phyloP scores from a whole-genome alignment of 495 filamentous ascomycete genomes.

The Hypoxylon cercidicola region DNA sequence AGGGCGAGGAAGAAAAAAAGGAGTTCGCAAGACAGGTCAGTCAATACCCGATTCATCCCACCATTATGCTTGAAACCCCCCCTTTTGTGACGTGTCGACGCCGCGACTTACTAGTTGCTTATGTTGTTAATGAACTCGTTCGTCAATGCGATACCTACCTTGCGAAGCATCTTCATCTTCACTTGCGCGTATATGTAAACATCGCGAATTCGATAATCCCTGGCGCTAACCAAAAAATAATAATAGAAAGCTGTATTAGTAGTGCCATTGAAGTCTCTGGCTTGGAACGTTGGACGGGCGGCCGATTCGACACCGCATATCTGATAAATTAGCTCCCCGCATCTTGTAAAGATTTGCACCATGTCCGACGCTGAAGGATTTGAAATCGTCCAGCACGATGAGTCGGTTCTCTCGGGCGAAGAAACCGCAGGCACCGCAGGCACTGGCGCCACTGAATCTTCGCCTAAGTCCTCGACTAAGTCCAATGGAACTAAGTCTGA shows the following conservation, averaged over 20 bases:
- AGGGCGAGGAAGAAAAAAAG: conserved; percentile 26
- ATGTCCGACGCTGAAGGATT: conserved; percentile 59
- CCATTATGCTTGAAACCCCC: conserved; percentile 33
- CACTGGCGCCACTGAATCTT: conserved; percentile 42
- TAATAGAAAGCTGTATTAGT: conserved; percentile 19
- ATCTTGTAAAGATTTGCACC: conserved; percentile 30
- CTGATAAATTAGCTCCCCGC: conserved; percentile 9
- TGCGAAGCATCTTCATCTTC: conserved; percentile 19
- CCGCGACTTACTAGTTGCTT: conserved; percentile 36
- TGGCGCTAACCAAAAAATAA: conserved; percentile 22
- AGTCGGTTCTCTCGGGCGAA: conserved; percentile 48
- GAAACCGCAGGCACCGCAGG: conserved; percentile 42
- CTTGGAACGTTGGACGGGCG: conserved; percentile 23
- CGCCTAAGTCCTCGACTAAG: conserved; percentile 46
- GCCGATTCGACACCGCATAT: conserved; percentile 30
- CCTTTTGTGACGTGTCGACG: conserved; percentile 48
- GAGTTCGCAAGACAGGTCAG: conserved; percentile 44
- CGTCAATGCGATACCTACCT: conserved; percentile 37
- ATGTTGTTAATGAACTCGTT: conserved; percentile 25
- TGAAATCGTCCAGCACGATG: conserved; percentile 54
- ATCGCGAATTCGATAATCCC: conserved; percentile 16
- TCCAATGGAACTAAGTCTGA: conserved; percentile 45
- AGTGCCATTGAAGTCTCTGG: conserved; percentile 30
- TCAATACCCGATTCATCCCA: conserved; percentile 43
- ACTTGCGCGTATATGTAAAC: conserved; percentile 8